Evolutionary conservation across 2,329 filamentous ascomycete species (phyloP).

Genomic region (Cordyceps cateniannulata): DNA sequence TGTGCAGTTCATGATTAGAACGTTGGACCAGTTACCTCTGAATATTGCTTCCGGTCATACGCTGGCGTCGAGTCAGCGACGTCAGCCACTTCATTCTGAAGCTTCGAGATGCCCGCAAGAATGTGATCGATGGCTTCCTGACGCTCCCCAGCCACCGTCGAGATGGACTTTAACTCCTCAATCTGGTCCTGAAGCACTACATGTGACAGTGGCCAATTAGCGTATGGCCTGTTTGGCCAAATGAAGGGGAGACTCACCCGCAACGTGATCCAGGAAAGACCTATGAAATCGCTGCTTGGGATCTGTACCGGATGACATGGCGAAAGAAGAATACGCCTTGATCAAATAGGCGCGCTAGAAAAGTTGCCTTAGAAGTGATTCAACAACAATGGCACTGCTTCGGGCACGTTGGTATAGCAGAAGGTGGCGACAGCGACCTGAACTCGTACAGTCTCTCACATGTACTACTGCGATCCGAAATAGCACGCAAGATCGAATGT

Average conservation of each 20-base stretch:
- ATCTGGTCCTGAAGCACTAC: conserved; percentile 74
- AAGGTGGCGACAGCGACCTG: background rate
- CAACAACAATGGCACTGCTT: background rate
- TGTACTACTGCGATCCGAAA: too few species aligned
- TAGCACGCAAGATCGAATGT: background rate
- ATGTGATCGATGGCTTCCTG: conserved; percentile 76
- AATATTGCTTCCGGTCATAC: conserved; percentile 84
- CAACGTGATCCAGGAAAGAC: conserved; percentile 71
- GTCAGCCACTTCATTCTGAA: conserved; percentile 81
- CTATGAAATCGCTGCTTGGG: conserved; percentile 75
- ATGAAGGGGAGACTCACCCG: conserved; percentile 44
- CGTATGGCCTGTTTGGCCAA: background rate
- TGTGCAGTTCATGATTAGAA: too few species aligned
- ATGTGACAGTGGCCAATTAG: background rate
- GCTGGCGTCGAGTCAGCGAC: conserved; percentile 75
- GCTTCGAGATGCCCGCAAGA: conserved; percentile 68
- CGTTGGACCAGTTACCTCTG: conserved; percentile 58
- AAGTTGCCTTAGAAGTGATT: background rate
- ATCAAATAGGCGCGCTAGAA: too few species aligned
- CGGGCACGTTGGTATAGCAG: background rate
- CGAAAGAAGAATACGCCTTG: background rate
- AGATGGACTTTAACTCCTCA: conserved; percentile 55
- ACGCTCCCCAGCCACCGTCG: conserved; percentile 63
- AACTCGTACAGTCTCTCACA: background rate
- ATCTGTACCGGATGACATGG: conserved; percentile 23